Percentiles rank a stretch among this genome's conserved stretches.
Conservation (phyloP, 495 filamentous ascomycete genomes). For the Penicillium crystallinum region DNA sequence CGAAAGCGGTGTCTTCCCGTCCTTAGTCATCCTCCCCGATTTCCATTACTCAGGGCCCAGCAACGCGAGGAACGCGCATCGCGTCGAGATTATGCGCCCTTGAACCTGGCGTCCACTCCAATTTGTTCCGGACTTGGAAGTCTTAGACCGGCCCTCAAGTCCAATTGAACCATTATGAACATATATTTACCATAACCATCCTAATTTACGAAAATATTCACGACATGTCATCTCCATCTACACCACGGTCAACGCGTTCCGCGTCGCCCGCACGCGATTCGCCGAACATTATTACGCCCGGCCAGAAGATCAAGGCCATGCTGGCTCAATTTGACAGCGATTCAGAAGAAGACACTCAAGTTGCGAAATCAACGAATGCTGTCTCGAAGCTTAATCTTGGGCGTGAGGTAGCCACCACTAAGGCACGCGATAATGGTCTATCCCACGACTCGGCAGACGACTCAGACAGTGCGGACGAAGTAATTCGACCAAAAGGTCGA, state of each 20-base stretch:
- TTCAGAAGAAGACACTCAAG: conserved; percentile 47
- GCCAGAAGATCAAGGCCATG: conserved; percentile 64
- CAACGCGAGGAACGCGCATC: conserved; percentile 30
- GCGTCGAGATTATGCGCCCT: conserved; percentile 25
- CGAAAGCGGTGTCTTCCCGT: too few relatives aligned
- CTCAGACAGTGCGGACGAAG: conserved; percentile 33
- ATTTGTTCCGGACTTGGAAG: conserved; percentile 4
- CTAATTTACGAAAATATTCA: background rate
- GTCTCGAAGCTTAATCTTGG: conserved; percentile 8
- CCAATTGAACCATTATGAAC: conserved; percentile 10
- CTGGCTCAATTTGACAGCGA: conserved; percentile 58
- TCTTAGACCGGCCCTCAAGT: background rate
- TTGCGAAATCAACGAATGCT: conserved; percentile 5
- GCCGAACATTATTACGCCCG: conserved; percentile 55
- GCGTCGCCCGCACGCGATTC: conserved; percentile 30
- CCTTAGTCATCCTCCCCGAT: too few relatives aligned
- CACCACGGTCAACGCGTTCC: conserved; percentile 41
- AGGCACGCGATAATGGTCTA: conserved; percentile 10
- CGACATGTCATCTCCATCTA: conserved; percentile 38
- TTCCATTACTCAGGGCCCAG: too few relatives aligned
- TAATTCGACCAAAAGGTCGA: conserved; percentile 60
- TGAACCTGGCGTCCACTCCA: conserved; percentile 2
- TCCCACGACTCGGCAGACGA: conserved; percentile 34
- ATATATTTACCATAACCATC: background rate
- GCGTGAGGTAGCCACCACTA: conserved; percentile 9